Conservation (phyloP, 495 filamentous ascomycete species). For the Penicillium mononematosum region DNA sequence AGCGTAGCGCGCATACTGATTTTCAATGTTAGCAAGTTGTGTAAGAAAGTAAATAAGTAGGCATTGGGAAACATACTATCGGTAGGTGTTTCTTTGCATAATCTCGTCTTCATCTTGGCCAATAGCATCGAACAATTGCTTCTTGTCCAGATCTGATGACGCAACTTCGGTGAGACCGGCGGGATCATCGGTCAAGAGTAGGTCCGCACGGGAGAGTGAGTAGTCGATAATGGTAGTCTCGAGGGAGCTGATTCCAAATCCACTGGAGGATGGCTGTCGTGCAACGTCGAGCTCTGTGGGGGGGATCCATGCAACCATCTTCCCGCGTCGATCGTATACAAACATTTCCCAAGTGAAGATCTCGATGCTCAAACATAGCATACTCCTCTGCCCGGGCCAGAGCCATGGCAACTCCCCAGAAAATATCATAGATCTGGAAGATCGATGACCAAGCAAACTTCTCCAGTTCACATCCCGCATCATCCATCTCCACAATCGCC, state of each 20-base stretch:
- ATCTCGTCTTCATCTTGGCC: constrained; percentile 46
- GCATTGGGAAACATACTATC: constrained; percentile 36
- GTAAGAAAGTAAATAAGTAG: neutral
- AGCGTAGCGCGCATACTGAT: constrained; percentile 43
- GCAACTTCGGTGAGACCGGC: constrained; percentile 35
- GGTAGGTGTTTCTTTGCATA: constrained; percentile 41
- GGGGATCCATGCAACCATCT: constrained; percentile 35
- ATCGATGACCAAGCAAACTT: constrained; percentile 52
- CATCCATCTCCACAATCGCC: constrained; percentile 81
- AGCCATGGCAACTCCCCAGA: constrained; percentile 75
- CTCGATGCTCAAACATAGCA: constrained; percentile 82
- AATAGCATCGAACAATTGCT: constrained; percentile 47
- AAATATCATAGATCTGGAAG: constrained; percentile 77
- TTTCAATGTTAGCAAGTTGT: constrained; percentile 14
- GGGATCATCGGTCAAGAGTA: constrained; percentile 27
- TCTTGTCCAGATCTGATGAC: constrained; percentile 48
- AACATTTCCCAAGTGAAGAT: constrained; percentile 85
- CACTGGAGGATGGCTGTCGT: constrained; percentile 34
- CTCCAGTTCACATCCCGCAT: constrained; percentile 78
- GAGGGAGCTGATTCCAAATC: constrained; percentile 66
- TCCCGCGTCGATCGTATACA: constrained; percentile 59
- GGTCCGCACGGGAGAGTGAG: constrained; percentile 69
- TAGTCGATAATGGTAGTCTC: constrained; percentile 89
- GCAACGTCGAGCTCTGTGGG: constrained; percentile 34
- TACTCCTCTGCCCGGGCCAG: constrained; percentile 72